A percentile compares a stretch with the other conserved stretches of the same genome.
Conservation (phyloP, 1,284 basidiomycete species). For the Mixia osmundae region DNA sequence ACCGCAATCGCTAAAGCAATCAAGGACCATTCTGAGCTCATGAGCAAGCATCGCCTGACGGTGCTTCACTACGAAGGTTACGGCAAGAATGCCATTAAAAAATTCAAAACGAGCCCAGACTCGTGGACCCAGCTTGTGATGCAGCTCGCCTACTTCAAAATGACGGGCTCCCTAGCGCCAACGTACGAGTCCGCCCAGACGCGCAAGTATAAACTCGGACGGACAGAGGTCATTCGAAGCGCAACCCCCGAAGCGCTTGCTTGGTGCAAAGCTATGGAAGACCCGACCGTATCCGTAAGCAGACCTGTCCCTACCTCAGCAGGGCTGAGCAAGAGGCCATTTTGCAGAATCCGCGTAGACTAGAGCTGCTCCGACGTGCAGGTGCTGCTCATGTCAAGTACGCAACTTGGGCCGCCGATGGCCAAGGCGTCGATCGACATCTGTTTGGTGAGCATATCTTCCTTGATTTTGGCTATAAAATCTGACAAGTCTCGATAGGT, state of each 20-base stretch:
- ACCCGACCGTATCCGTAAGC: conserved; percentile 31
- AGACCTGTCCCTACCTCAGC: neutral
- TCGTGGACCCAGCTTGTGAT: conserved; percentile 83
- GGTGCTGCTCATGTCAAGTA: conserved; percentile 66
- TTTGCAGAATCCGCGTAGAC: conserved; percentile 36
- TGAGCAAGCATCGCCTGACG: conserved; percentile 55
- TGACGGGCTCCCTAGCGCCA: conserved; percentile 47
- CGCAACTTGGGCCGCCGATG: conserved; percentile 72
- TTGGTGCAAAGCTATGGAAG: conserved; percentile 72
- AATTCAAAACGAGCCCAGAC: conserved; percentile 71
- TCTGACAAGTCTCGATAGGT: conserved; percentile 19
- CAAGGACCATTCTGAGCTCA: conserved; percentile 48
- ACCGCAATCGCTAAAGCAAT: conserved; percentile 31
- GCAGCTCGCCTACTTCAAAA: conserved; percentile 81
- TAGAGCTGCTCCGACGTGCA: conserved; percentile 50
- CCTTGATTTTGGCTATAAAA: neutral
- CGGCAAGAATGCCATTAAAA: conserved; percentile 69
- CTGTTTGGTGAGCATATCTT: conserved; percentile 37
- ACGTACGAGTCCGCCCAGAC: conserved; percentile 85
- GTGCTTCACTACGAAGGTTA: conserved; percentile 77
- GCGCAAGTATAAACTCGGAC: conserved; percentile 55
- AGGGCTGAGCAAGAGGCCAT: neutral
- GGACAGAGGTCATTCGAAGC: conserved; percentile 77
- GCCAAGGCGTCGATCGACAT: conserved; percentile 85
- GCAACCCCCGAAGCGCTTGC: conserved; percentile 59